Evolutionary conservation across 2,329 filamentous ascomycete species (phyloP), one percentile per base, ranked within the genome.

Genomic region (Epichloe uncinata): DNA sequence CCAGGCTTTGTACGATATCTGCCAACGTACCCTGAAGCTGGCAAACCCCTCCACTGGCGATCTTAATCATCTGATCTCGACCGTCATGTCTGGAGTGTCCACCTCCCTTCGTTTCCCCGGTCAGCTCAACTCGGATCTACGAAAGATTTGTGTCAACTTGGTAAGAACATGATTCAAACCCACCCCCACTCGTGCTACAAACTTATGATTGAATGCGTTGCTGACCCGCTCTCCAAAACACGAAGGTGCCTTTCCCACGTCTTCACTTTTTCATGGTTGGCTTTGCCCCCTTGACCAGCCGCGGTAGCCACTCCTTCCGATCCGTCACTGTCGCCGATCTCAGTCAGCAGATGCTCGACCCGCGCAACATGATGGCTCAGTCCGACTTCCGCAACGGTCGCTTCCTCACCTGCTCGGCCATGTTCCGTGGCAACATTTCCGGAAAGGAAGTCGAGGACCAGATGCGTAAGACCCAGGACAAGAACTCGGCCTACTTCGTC

Each of bases 231-330:
- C 15, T 47, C 22, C 1, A 7, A 18, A 34, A 41, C n/a, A 15
- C 5, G 3, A 15, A 53, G 80, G 93, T 98, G 74, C 93, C 93
- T 55, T 98, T 98, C 87, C 93, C 93, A 61, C 93, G 93, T 89
- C 88, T 98, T 57, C 93, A 98, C 77, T 98, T 98, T 85, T 98
- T 98, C 84, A 98, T 97, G 93, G 91, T 98, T 69, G 93, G 93
- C 71, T 98, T 97, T 70, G 91, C 93, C 72, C 73, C 93, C 68
- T 81, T 98, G 66, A 97, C 93, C 71, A 94, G 87, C 71, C 74
- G 74, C 57, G 74, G 74, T 63, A 85, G 90, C 60, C 73, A 93
- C 79, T 87, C 87, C 62, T 98, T 97, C 91, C 93, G 93, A 68
- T 90, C 93, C 60, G 85, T 97, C 71, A 89, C 85, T 65, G 93